Base-by-base conservation (phyloP, 306 rosid species). In the Cucurbita maxima region DNA sequence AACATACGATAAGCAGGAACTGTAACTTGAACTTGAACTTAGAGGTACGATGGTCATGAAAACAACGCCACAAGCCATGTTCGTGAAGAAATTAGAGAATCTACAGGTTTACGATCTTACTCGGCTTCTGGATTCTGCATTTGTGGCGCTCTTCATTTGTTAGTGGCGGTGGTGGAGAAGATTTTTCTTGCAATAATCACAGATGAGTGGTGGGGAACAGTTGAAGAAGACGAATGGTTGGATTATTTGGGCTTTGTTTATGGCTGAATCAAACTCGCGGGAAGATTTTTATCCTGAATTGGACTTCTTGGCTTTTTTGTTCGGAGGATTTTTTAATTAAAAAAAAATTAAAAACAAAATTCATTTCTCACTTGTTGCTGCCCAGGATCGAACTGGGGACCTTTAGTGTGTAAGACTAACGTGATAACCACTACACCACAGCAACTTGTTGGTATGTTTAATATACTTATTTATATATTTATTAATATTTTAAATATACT, bases 381-480 rank as follows among this genome's bases (percentile, higher is more conserved):
- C 96, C 93, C 93, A 89, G 92, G 92, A 86, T 89, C 89, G 93
- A 89, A 89, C 90, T 89, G 91, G 93, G 64, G 97, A 89, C 96
- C 93, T 89, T 86, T 84, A 87, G 96, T 87, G 92, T 92, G 97
- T 92, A 89, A 86, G 88, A 89, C 97, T 89, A 85, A 86, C 96
- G 94, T 89, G 94, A 87, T 92, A 86, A 92, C 96, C 96, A 85
- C 94, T 89, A 85, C 97, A 89, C 94, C 92, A 92, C 92, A 82
- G 90, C 96, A 89, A 89, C 53, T 48, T 6, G 14, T 2, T 30
- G 34, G 2, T 30, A 30, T 30, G n/a, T n/a, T n/a, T n/a, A 2
- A 30, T 30, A 30, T 30, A n/a, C n/a, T 30, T 30, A 30, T 2
- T 25, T 25, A 25, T 1, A 1, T 25, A 25, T 2, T 25, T 25